Base-by-base conservation (phyloP, 2,329 filamentous ascomycete species). In the Didymosphaeria variabile region DNA sequence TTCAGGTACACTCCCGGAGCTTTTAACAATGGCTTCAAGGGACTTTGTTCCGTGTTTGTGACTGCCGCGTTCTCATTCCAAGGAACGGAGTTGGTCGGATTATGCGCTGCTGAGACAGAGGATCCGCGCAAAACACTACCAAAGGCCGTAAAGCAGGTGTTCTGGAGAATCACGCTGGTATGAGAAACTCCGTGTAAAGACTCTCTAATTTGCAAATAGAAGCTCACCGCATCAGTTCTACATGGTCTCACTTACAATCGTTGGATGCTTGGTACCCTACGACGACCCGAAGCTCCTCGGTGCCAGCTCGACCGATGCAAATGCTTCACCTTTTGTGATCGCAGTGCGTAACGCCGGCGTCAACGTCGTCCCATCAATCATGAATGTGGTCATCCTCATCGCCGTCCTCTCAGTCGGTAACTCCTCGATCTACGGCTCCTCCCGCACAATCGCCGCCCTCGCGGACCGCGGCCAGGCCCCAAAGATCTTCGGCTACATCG, bases 301-400 rank as follows among this genome's bases (percentile, higher is more conserved):
- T 36, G 80, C 77, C 29, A 84, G 80, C 49, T 82, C 83, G n/a
- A 85, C 85, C 55, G 87, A 92, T 74, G 87, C 89, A 55, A 87
- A 87, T 40, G 90, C 92, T 1, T 95, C 92, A 6, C 93, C 93
- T 1, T 97, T 97, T 76, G 93, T 97, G 68, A 94, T 97, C 70
- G 91, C 93, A 62, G 94, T 97, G 67, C 83, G 90, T 65, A 90
- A 92, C 63, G 92, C 92, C 2, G 89, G 91, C 9, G 95, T 97
- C 68, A 80, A 85, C 31, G 88, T 89, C 2, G 85, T 97, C 3
- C 91, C 92, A 1, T 93, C 90, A 0, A 85, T 97, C 59, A 94
- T 97, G 91, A 97, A 97, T 78, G 88, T 87, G 7, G 92, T 97
- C 58, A 96, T 97, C 73, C 86, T 97, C 67, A 87, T 95, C 65